A percentile compares a stretch with the other conserved stretches of the same genome.
These are phyloP conservation scores for Cutaneotrichosporon sp. DNA, from an alignment of 1,284 basidiomycete species.

Conservation along the genomic window DNA sequence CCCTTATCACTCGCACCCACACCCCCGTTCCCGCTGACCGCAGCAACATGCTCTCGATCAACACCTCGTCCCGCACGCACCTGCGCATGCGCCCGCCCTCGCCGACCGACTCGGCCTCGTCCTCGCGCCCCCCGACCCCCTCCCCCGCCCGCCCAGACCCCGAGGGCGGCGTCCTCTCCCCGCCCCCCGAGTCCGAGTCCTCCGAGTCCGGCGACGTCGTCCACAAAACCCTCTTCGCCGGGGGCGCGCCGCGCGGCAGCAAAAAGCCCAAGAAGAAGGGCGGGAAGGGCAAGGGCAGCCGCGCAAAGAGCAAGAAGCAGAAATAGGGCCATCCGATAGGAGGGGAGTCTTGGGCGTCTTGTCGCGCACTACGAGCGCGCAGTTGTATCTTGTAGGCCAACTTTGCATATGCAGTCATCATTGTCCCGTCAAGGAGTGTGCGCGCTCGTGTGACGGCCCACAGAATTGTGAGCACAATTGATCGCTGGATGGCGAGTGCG, in stretches of 20 bases:
- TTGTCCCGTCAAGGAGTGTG: too few species aligned
- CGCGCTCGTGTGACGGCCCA: too few species aligned
- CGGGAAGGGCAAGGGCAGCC: not conserved
- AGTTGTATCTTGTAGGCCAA: not conserved
- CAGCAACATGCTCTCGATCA: slow-evolving; percentile 30
- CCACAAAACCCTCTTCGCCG: slow-evolving; percentile 24
- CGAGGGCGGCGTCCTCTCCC: slow-evolving; percentile 10
- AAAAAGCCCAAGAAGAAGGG: slow-evolving; percentile 1
- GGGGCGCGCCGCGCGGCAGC: slow-evolving; percentile 5
- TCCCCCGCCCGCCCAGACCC: slow-evolving; percentile 6
- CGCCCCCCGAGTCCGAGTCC: slow-evolving; percentile 11
- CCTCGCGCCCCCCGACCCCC: slow-evolving; percentile 12
- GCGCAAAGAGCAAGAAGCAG: slow-evolving; percentile 9
- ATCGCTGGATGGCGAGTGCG: too few species aligned
- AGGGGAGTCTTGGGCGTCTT: not conserved
- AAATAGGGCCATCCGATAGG: not conserved
- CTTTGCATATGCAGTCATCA: too few species aligned
- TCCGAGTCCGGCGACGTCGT: slow-evolving; percentile 16
- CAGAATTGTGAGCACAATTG: too few species aligned
- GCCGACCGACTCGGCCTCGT: slow-evolving; percentile 13
- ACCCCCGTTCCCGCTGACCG: too few species aligned
- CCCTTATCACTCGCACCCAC: too few species aligned
- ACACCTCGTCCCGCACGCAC: slow-evolving; percentile 17
- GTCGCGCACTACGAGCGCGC: not conserved
- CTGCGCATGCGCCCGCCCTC: slow-evolving; percentile 15